Evolutionary conservation across 2,329 filamentous ascomycete genomes (phyloP).

Genomic region (Beauveria rudraprayagi): DNA sequence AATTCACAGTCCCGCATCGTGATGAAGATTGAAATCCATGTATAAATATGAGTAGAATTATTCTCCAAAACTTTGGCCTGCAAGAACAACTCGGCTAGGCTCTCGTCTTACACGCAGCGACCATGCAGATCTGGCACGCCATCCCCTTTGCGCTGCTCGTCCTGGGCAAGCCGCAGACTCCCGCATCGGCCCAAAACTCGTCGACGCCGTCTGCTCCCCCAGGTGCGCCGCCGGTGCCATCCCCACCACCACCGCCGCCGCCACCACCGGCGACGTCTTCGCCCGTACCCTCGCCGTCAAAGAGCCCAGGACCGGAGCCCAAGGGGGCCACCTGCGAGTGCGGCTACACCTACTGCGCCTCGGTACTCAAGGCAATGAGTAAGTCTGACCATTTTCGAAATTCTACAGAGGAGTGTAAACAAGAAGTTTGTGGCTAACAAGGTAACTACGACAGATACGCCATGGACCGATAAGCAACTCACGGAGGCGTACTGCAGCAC

Average conservation of each 20-base stretch:
- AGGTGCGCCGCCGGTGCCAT: constrained; percentile 18
- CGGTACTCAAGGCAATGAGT: constrained; percentile 31
- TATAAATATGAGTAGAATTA: not conserved
- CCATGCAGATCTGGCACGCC: constrained; percentile 4
- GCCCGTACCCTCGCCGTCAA: constrained; percentile 5
- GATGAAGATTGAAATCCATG: not conserved
- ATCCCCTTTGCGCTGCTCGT: constrained; percentile 6
- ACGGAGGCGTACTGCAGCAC: constrained; percentile 30
- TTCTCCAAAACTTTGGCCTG: not conserved
- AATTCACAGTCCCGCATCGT: not conserved
- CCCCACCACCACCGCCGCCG: constrained; percentile 17
- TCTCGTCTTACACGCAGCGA: not conserved
- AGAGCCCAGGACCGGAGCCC: constrained; percentile 13
- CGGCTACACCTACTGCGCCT: constrained; percentile 34
- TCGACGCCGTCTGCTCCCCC: constrained; percentile 16
- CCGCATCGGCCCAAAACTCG: not conserved
- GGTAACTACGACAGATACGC: constrained; percentile 19
- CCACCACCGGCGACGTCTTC: not conserved
- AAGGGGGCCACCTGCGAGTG: constrained; percentile 30
- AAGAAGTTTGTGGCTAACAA: not conserved
- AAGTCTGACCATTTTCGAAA: not conserved
- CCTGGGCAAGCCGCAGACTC: constrained; percentile 16
- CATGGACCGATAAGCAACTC: constrained; percentile 27
- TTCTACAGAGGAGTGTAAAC: not conserved
- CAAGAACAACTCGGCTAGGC: not conserved